phyloP scores from a whole-genome alignment of 306 rosid species.

The Vicia faba region DNA sequence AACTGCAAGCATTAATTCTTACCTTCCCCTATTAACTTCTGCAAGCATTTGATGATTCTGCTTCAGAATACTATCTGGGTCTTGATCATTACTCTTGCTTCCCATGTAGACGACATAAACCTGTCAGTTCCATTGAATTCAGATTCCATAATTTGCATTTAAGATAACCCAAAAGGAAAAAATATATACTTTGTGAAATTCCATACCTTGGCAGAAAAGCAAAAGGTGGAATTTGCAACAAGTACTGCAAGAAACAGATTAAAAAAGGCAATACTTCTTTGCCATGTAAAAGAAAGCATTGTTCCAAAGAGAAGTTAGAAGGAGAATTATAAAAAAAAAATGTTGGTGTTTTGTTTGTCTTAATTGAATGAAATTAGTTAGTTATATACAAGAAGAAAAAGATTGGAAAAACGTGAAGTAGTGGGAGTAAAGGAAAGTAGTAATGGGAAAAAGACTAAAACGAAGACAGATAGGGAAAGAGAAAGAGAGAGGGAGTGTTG shows the following conservation, averaged over 20 bases:
- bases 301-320: slow-evolving; percentile 29
- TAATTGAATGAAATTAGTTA: slow-evolving; percentile 14
- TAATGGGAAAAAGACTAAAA: slow-evolving; percentile 14
- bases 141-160: slow-evolving; percentile 24
- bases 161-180: slow-evolving; percentile 20
- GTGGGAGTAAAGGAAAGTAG: slow-evolving; percentile 33
- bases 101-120: slow-evolving; percentile 86
- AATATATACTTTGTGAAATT: neutral
- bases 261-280: slow-evolving; percentile 35
- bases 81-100: slow-evolving; percentile 56
- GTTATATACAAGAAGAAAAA: slow-evolving; percentile 27
- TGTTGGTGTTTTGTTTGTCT: slow-evolving; percentile 25
- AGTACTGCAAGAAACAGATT: slow-evolving; percentile 53
- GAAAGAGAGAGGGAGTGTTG: slow-evolving; percentile 19
- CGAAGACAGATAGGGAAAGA: neutral
- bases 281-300: slow-evolving; percentile 46
- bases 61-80: slow-evolving; percentile 56
- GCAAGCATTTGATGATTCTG: slow-evolving; percentile 70
- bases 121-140: slow-evolving; percentile 46
- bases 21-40: slow-evolving; percentile 70
- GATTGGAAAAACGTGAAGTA: slow-evolving; percentile 40
- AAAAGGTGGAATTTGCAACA: slow-evolving; percentile 46
- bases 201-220: slow-evolving; percentile 58
- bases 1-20: neutral
- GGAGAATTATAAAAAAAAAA: too few species aligned